Percentiles rank a stretch among this genome's conserved stretches.
Evolutionary conservation across 2,329 filamentous ascomycete genomes (phyloP).

Genomic region (Phialocephala subalpina): DNA sequence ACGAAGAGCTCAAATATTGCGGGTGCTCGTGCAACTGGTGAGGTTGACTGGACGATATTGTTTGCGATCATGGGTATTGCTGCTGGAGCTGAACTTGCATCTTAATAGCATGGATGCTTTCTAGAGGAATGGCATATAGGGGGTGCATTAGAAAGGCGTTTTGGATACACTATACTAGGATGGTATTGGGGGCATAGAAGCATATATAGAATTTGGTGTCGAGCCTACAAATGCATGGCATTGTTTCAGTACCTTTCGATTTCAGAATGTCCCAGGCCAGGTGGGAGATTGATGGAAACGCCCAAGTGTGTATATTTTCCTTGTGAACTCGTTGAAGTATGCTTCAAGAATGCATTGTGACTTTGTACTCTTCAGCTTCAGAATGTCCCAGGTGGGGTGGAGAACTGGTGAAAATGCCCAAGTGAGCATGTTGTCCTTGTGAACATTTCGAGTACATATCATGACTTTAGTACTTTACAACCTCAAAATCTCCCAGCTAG

Average conservation of each 20-base stretch:
- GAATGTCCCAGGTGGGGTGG: too few species aligned
- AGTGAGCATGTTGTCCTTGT: too few species aligned
- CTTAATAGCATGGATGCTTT: neutral
- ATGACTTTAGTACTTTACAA: too few species aligned
- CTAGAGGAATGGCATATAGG: neutral
- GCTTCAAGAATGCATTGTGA: too few species aligned
- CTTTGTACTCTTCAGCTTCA: too few species aligned
- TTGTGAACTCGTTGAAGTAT: too few species aligned
- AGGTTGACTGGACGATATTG: neutral
- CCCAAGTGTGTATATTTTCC: too few species aligned
- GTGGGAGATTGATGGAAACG: too few species aligned
- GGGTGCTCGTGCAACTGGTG: neutral
- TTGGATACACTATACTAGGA: constrained; percentile 2
- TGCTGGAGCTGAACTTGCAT: neutral
- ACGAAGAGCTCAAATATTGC: constrained; percentile 23
- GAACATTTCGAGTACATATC: too few species aligned
- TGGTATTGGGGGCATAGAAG: neutral
- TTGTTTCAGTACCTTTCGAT: neutral
- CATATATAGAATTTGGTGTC: neutral
- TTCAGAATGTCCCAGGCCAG: too few species aligned
- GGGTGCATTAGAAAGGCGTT: neutral
- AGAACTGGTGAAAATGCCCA: too few species aligned
- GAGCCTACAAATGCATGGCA: neutral
- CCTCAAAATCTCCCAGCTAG: too few species aligned
- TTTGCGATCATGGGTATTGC: constrained; percentile 1